These are phyloP conservation scores for Fusarium sp. DNA, from an alignment of 2,329 filamentous ascomycete species.

Conservation along the genomic window DNA sequence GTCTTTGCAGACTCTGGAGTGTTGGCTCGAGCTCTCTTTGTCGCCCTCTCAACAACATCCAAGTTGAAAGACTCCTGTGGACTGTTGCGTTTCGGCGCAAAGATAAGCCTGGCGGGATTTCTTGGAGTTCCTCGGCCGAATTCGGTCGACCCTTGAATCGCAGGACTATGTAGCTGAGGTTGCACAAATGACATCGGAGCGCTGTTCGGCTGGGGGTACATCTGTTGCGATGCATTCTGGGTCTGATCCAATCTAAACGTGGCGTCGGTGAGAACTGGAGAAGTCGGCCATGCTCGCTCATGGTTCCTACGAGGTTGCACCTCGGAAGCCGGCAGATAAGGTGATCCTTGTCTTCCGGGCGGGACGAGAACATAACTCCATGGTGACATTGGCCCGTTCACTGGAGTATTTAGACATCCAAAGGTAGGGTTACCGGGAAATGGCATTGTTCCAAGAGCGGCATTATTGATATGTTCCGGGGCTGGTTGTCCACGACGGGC, in stretches of 20 bases:
- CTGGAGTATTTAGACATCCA: not conserved
- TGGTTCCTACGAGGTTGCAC: constrained; percentile 55
- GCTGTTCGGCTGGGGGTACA: constrained; percentile 41
- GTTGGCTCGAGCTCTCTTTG: constrained; percentile 55
- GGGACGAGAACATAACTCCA: not conserved
- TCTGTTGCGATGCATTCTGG: constrained; percentile 52
- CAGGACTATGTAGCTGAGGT: constrained; percentile 26
- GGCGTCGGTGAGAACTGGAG: constrained; percentile 26
- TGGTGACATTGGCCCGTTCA: not conserved
- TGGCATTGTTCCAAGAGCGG: not conserved
- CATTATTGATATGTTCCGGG: not conserved
- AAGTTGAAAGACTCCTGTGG: constrained; percentile 13
- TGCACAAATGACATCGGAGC: constrained; percentile 18
- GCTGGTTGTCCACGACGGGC: not conserved
- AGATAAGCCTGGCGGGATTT: not conserved
- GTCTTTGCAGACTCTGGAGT: constrained; percentile 48
- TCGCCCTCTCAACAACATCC: constrained; percentile 45
- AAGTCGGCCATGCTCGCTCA: constrained; percentile 15
- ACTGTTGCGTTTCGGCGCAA: constrained; percentile 13
- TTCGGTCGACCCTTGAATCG: not conserved
- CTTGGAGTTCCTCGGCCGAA: constrained; percentile 6
- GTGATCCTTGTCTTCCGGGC: not conserved
- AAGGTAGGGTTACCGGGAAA: not conserved
- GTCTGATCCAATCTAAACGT: constrained; percentile 38
- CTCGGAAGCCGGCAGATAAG: constrained; percentile 50